A percentile compares a stretch with the other conserved stretches of the same genome.
Conservation (phyloP, 225 moss, liverwort and hornwort species). For the Sphagnum contortum region DNA sequence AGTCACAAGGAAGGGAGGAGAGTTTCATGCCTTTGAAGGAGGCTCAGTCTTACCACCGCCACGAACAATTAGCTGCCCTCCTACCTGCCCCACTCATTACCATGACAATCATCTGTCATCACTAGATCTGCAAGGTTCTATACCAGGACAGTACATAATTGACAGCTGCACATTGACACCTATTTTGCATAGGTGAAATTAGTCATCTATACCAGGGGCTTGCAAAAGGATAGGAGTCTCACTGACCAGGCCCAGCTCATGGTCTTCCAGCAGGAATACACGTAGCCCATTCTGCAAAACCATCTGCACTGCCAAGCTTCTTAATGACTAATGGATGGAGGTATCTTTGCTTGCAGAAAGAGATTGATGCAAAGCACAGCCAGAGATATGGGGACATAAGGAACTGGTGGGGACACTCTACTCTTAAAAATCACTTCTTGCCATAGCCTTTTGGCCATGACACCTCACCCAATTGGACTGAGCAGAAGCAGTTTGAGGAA, state of each 20-base stretch:
- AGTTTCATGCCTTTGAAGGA: constrained; percentile 11
- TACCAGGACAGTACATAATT: too few species aligned
- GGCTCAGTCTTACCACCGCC: constrained; percentile 25
- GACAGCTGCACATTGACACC: too few species aligned
- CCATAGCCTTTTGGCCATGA: too few species aligned
- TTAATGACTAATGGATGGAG: too few species aligned
- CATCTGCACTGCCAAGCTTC: constrained; percentile 3
- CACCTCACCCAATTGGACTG: too few species aligned
- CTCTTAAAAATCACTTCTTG: too few species aligned
- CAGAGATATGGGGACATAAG: not conserved
- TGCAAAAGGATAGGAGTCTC: too few species aligned
- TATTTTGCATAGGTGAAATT: too few species aligned
- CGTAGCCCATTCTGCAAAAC: constrained; percentile 19
- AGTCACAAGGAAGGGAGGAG: not conserved
- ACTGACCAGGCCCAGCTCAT: constrained; percentile 27
- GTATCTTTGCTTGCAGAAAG: too few species aligned
- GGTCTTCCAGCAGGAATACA: constrained; percentile 26
- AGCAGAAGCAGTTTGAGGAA: too few species aligned
- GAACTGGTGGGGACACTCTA: not conserved
- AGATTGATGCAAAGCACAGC: not conserved
- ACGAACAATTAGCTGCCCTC: constrained; percentile 23
- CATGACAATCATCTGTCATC: not conserved
- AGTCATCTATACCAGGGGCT: too few species aligned
- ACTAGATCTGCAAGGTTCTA: not conserved
- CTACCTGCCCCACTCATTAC: constrained; percentile 10